Conservation (phyloP, 805 yeast genomes). For the Metschnikowia picachoensis region DNA sequence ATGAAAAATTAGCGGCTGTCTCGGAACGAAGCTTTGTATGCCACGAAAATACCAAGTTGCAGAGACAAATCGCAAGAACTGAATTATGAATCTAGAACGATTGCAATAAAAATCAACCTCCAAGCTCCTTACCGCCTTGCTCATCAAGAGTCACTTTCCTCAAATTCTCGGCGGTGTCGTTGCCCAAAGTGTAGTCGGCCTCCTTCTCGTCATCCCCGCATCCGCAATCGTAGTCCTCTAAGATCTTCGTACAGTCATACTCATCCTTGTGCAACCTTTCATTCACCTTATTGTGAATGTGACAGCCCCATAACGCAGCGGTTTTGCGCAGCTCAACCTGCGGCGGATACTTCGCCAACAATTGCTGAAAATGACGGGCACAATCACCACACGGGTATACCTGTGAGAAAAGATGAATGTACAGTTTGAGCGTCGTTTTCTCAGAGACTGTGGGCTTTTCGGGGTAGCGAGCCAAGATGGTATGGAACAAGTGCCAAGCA, state of each 20-base stretch:
- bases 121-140: constrained; percentile 44
- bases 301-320: constrained; percentile 97
- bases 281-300: constrained; percentile 32
- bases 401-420: constrained; percentile 74
- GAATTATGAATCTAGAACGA: neutral
- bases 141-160: constrained; percentile 44
- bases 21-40: no score
- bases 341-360: constrained; percentile 75
- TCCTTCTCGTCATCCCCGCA: constrained; percentile 75
- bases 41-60: neutral
- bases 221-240: constrained; percentile 95
- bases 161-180: constrained; percentile 35
- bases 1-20: no score
- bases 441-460: constrained; percentile 69
- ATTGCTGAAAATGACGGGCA: constrained; percentile 79
- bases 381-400: constrained; percentile 98
- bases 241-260: constrained; percentile 81
- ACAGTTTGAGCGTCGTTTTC: constrained; percentile 56
- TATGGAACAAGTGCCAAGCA: constrained; percentile 88
- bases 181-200: constrained; percentile 38
- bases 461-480: constrained; percentile 89
- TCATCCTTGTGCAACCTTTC: constrained; percentile 31
- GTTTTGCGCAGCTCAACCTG: constrained; percentile 70
- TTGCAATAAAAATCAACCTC: constrained; percentile 18
- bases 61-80: neutral